Base-by-base conservation (phyloP, 1,284 basidiomycete species). In the Macrocystidia cucumis region DNA sequence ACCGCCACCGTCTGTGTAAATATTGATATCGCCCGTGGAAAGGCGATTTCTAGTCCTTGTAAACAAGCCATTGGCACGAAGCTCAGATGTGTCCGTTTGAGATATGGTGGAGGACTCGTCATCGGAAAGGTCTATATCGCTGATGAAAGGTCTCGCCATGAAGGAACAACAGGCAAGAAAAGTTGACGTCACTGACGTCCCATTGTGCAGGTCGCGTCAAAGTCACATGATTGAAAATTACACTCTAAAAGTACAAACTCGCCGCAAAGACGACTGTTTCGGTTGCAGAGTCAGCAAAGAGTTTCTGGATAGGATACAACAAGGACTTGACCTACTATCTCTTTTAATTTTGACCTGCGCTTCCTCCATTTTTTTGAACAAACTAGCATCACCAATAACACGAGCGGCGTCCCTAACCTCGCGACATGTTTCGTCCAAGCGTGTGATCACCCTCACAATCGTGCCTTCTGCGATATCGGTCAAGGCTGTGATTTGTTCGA, bases 281-380 rank as follows among this genome's bases (percentile, higher is more conserved):
- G 12, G 23, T 25, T 25, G 46, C 4, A 30, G 22, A 34, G 17
- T 21, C 20, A 24, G 16, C 31, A 22, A 23, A 29, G 19, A 27
- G 16, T 26, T 29, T 17, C 8, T 13, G 26, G 3, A 43, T 47
- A 37, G 42, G 37, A 34, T 20, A 22, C 37, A 39, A 27, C 34
- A 32, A 21, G 29, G 21, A n/a, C n/a, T n/a, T n/a, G 23, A 70
- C 87, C 72, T 58, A 91, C 89, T 92, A 57, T 97, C 92, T 54
- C 92, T 69, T 59, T 92, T 92, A 51, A 98, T 97, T 54, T 88
- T 84, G 13, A 80, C 74, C 55, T 97, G 93, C 1, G 89, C 85
- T 48, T 87, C 87, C 54, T 98, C 95, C 91, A 98, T 98, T 63
- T 98, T 98, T 56, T 88, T 85, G 69, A 93, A 95, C 34, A 99